These are phyloP conservation scores for Cercophora newfieldiana DNA, from an alignment of 495 filamentous ascomycete genomes.

Conservation along the genomic window DNA sequence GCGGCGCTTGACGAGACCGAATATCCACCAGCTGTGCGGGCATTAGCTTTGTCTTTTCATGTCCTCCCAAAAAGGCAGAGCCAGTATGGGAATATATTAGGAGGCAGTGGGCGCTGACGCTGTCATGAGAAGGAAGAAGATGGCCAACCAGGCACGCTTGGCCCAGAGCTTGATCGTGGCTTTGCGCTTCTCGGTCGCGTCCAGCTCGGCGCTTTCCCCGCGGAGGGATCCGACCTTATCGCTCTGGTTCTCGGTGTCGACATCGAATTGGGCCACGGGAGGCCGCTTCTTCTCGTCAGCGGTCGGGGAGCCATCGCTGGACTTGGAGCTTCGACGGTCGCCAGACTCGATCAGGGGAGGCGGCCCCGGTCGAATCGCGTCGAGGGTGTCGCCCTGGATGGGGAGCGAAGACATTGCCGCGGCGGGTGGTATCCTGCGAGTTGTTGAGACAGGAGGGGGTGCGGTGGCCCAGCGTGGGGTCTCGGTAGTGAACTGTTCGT, in stretches of 20 bases:
- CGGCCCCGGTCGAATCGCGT: conserved; percentile 11
- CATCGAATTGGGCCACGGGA: conserved; percentile 18
- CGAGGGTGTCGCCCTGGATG: conserved; percentile 7
- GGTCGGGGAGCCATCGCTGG: not conserved
- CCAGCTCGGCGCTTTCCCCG: not conserved
- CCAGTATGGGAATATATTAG: too few species aligned
- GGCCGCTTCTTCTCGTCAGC: conserved; percentile 9
- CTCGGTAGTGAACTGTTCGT: not conserved
- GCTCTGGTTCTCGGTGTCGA: conserved; percentile 32
- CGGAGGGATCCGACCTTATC: conserved; percentile 26
- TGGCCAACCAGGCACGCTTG: conserved; percentile 19
- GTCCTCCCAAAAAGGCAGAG: not conserved
- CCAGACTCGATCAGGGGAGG: not conserved
- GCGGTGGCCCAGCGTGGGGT: not conserved
- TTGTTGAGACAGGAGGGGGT: not conserved
- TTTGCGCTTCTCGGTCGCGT: not conserved
- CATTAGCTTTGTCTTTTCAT: not conserved
- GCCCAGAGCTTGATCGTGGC: conserved; percentile 9
- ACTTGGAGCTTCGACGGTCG: not conserved
- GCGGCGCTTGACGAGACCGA: conserved; percentile 69
- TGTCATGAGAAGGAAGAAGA: conserved; percentile 24
- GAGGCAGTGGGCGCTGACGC: conserved; percentile 28
- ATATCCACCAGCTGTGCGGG: conserved; percentile 71
- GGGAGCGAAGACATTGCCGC: not conserved
- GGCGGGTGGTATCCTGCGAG: not conserved